Conservation (phyloP, 371 early-diverging fungal genomes). For the Rhizopus stolonifer region DNA sequence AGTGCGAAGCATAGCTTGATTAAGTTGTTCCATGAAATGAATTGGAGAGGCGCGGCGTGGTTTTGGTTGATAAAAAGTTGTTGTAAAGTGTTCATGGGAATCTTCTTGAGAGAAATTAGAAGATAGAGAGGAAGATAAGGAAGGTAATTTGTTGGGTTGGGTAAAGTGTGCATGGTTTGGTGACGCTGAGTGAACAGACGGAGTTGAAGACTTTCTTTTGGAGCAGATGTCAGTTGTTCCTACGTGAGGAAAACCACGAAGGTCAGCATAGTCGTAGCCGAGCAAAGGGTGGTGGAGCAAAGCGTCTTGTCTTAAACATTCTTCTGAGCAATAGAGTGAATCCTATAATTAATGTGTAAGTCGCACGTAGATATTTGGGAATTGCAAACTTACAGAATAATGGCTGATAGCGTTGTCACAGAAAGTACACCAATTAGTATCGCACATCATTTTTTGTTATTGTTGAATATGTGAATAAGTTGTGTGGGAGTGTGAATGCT, state of each 20-base stretch:
- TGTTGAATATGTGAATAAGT: background rate
- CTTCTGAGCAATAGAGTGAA: slow-evolving; percentile 34
- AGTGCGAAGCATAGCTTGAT: slow-evolving; percentile 17
- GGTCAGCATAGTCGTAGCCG: slow-evolving; percentile 34
- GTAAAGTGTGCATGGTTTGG: background rate
- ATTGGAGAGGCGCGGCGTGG: slow-evolving; percentile 10
- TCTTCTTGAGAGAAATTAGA: slow-evolving; percentile 8
- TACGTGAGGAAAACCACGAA: slow-evolving; percentile 28
- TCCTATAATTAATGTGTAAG: slow-evolving; percentile 11
- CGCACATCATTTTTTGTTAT: slow-evolving; percentile 13
- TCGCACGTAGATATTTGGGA: too few relatives aligned
- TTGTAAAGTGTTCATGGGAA: background rate
- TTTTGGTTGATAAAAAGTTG: slow-evolving; percentile 14
- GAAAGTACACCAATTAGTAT: slow-evolving; percentile 33
- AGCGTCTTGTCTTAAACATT: slow-evolving; percentile 30
- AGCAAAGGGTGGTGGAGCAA: slow-evolving; percentile 30
- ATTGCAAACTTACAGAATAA: slow-evolving; percentile 11
- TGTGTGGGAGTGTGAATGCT: background rate
- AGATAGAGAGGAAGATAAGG: slow-evolving; percentile 19
- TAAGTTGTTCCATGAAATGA: slow-evolving; percentile 22
- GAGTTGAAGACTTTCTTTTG: slow-evolving; percentile 17
- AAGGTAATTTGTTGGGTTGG: slow-evolving; percentile 15
- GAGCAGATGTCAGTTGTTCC: background rate
- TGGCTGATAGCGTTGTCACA: slow-evolving; percentile 31
- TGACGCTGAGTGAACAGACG: background rate